A percentile compares a stretch with the other conserved stretches of the same genome.
phyloP scores from a whole-genome alignment of 495 filamentous ascomycete genomes.

The Lasiosphaeria miniovina region DNA sequence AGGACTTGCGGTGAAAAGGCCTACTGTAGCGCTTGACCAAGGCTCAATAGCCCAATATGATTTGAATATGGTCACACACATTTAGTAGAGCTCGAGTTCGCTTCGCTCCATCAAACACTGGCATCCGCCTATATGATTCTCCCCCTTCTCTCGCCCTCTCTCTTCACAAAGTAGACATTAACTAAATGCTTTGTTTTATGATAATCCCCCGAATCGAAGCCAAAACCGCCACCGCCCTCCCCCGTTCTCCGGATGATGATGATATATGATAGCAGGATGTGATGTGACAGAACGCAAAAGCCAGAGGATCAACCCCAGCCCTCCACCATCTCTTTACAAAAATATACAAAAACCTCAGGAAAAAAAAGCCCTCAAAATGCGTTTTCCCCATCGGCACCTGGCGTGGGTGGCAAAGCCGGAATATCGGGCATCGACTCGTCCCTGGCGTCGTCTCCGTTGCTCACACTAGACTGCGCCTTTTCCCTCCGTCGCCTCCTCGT shows the following conservation, averaged over 20 bases:
- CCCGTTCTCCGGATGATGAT: background rate
- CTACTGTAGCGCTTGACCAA: too few species aligned
- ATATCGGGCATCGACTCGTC: slow-evolving; percentile 11
- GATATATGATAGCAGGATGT: background rate
- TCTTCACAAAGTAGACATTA: slow-evolving; percentile 18
- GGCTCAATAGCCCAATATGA: too few species aligned
- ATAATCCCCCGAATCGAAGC: background rate
- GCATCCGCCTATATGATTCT: too few species aligned
- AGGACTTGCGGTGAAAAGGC: too few species aligned
- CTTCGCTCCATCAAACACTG: too few species aligned
- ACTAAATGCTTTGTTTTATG: slow-evolving; percentile 5
- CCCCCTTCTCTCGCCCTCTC: too few species aligned
- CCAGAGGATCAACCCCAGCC: background rate
- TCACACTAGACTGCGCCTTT: slow-evolving; percentile 42
- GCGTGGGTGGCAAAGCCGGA: slow-evolving; percentile 14
- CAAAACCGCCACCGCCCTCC: background rate
- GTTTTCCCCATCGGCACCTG: slow-evolving; percentile 9
- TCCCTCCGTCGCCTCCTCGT: slow-evolving; percentile 57
- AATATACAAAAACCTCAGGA: too few species aligned
- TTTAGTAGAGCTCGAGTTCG: too few species aligned
- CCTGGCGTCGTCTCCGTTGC: slow-evolving; percentile 20
- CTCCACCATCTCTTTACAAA: background rate
- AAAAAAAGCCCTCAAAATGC: too few species aligned
- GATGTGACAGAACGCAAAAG: background rate
- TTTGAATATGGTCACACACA: too few species aligned